Evolutionary conservation across 305 asterid genomes (phyloP).

Genomic region (Fraxinus albicans): DNA sequence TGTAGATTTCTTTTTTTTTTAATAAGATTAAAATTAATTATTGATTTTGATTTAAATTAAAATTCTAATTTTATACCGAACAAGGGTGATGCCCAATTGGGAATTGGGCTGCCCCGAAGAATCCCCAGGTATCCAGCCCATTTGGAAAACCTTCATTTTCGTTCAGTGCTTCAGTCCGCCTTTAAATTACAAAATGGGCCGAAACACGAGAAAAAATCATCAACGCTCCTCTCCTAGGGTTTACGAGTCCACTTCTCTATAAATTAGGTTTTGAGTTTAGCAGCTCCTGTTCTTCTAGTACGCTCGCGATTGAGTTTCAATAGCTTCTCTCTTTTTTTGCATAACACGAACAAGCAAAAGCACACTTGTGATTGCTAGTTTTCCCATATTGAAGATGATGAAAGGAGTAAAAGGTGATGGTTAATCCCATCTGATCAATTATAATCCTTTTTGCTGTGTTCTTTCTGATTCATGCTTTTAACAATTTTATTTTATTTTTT

Average conservation of each 20-base stretch:
- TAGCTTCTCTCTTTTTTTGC: neutral
- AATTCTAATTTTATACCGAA: no score
- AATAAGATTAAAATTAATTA: no score
- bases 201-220: neutral
- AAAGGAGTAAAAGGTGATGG: constrained; percentile 36
- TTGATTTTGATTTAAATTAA: no score
- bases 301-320: neutral
- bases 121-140: neutral
- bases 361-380: neutral
- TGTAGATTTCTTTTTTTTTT: no score
- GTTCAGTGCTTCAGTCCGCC: no score
- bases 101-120: no score
- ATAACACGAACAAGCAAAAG: neutral
- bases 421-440: constrained; percentile 39
- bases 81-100: no score
- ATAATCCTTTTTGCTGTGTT: constrained; percentile 50
- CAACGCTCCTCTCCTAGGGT: neutral
- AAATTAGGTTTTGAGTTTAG: neutral
- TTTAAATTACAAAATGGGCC: neutral
- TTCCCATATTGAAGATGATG: constrained; percentile 38
- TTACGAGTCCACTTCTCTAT: neutral
- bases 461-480: constrained; percentile 50
- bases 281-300: neutral
- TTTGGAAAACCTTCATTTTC: neutral
- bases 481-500: neutral